These are phyloP conservation scores for Lactarius vividus DNA, from an alignment of 768 basidiomycete species.

Conservation along the genomic window DNA sequence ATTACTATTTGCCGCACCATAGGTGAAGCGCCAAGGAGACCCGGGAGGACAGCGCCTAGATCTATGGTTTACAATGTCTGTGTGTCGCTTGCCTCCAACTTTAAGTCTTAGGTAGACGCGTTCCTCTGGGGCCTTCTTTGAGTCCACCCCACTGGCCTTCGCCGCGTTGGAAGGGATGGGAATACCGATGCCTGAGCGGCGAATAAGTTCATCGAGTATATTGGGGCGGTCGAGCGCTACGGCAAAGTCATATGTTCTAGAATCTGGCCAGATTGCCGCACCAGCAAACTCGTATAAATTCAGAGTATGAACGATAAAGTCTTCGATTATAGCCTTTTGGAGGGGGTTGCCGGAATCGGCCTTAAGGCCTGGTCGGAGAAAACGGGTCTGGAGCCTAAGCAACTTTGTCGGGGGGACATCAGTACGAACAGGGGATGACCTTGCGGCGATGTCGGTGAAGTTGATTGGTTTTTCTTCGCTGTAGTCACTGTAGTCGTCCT, in stretches of 20 bases:
- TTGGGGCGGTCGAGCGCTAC: conserved; percentile 45
- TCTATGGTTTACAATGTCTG: conserved; percentile 46
- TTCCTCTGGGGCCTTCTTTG: conserved; percentile 39
- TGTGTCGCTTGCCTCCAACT: conserved; percentile 62
- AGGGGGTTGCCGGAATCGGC: conserved; percentile 31
- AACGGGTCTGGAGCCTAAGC: conserved; percentile 31
- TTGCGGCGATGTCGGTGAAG: conserved; percentile 53
- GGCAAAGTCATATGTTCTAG: conserved; percentile 10
- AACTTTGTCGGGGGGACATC: conserved; percentile 40
- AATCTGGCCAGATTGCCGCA: conserved; percentile 31
- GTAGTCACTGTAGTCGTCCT: conserved; percentile 32
- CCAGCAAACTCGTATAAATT: conserved; percentile 43
- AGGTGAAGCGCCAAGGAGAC: conserved; percentile 51
- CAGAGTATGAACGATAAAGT: conserved; percentile 48
- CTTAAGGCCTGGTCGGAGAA: conserved; percentile 7
- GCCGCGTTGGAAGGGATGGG: conserved; percentile 30
- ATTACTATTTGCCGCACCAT: conserved; percentile 36
- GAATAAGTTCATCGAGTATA: conserved; percentile 57
- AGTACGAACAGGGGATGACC: conserved; percentile 44
- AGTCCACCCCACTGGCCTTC: conserved; percentile 31
- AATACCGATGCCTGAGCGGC: conserved; percentile 45
- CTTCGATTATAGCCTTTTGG: conserved; percentile 39
- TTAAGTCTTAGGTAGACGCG: conserved; percentile 54
- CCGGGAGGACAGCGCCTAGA: conserved; percentile 43
- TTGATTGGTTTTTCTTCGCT: conserved; percentile 43